Conservation (phyloP, 1,284 basidiomycete species). For the Microbotryum silenes-acaulis region DNA sequence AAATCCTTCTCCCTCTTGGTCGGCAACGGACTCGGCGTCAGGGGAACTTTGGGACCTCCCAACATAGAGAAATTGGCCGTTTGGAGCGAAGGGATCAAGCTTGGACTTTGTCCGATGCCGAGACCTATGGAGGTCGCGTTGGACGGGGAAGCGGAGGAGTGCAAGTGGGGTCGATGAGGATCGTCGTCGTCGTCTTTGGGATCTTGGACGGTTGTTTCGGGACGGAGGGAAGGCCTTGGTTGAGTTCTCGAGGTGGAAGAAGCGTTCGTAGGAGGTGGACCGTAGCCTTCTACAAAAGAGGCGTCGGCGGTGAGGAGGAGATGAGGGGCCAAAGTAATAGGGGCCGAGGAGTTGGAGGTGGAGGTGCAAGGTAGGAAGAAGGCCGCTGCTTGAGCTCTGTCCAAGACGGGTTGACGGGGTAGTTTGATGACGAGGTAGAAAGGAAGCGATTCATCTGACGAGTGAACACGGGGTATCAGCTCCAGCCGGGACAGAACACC, state of each 20-base stretch:
- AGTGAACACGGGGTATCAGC: background rate
- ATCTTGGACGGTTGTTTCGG: background rate
- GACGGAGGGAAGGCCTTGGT: background rate
- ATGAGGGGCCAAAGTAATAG: background rate
- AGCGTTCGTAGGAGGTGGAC: background rate
- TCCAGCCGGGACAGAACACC: background rate
- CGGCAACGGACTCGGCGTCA: constrained; percentile 4
- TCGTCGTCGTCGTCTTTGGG: background rate
- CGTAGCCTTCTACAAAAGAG: constrained; percentile 7
- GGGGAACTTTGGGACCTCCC: background rate
- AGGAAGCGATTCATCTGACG: constrained; percentile 10
- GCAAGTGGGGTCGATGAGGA: background rate
- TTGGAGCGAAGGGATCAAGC: too few relatives aligned
- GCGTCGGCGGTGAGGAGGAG: constrained; percentile 13
- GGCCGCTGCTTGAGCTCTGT: constrained; percentile 12
- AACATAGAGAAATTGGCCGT: background rate
- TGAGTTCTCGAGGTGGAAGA: too few relatives aligned
- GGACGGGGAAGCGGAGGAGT: background rate
- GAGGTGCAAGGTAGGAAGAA: constrained; percentile 11
- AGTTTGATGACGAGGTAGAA: constrained; percentile 16
- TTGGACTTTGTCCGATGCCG: too few relatives aligned
- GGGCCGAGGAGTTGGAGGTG: background rate
- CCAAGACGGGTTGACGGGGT: constrained; percentile 2
- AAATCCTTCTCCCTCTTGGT: background rate
- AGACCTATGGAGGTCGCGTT: background rate